phyloP scores from a whole-genome alignment of 352 stramenopile species.

The Pythium apleroticum region DNA sequence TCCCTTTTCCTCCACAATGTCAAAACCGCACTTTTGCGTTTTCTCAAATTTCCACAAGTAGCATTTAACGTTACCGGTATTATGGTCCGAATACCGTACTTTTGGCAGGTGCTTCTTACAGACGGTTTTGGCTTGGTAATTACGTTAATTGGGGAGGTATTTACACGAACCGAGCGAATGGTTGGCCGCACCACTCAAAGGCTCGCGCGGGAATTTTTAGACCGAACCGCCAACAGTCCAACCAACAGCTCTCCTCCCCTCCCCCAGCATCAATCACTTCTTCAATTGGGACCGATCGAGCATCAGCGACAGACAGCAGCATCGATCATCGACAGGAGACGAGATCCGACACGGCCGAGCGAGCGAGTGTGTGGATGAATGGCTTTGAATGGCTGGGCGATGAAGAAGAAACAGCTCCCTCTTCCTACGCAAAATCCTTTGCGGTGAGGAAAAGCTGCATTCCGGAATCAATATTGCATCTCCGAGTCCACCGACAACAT shows the following conservation, averaged over 20 bases:
- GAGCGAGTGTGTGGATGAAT: slow-evolving; percentile 14
- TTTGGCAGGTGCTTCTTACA: slow-evolving; percentile 6
- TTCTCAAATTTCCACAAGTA: not conserved
- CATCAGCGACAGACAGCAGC: not conserved
- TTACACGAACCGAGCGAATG: not conserved
- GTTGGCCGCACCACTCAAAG: slow-evolving; percentile 5
- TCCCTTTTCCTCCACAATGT: slow-evolving; percentile 4
- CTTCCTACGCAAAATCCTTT: slow-evolving; percentile 71
- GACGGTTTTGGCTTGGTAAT: not conserved
- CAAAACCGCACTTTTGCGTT: slow-evolving; percentile 6
- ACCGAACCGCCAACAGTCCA: slow-evolving; percentile 1
- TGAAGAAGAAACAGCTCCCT: slow-evolving; percentile 88
- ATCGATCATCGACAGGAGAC: slow-evolving; percentile 2
- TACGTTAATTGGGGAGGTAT: not conserved
- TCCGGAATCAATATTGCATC: slow-evolving; percentile 90
- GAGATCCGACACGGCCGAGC: too few relatives aligned
- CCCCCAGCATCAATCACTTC: slow-evolving; percentile 14
- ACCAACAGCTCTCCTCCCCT: not conserved
- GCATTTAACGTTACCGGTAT: not conserved
- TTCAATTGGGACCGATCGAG: slow-evolving; percentile 12
- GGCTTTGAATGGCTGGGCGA: slow-evolving; percentile 38
- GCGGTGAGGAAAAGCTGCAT: slow-evolving; percentile 79
- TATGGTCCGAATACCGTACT: not conserved
- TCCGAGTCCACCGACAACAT: slow-evolving; percentile 55
- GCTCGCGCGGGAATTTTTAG: not conserved